phyloP scores from a whole-genome alignment of 805 yeast genomes.

The Kuraishia capsulata region DNA sequence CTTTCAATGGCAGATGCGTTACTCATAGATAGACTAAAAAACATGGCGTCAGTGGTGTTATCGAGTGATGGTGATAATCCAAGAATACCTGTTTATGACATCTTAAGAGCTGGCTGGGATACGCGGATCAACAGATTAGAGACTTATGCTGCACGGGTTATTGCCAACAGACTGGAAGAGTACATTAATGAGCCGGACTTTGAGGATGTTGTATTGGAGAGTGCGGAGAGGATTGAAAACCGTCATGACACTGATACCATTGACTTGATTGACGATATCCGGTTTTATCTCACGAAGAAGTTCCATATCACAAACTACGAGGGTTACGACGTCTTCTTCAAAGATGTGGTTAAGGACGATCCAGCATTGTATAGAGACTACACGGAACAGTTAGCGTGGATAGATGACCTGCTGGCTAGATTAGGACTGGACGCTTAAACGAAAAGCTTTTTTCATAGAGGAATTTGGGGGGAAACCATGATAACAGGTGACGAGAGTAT shows the following conservation, averaged over 20 bases:
- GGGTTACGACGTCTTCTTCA: constrained; percentile 5
- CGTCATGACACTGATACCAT: constrained; percentile 75
- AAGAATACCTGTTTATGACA: constrained; percentile 35
- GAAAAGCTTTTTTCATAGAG: background rate
- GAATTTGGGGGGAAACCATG: no score
- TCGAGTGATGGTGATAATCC: constrained; percentile 16
- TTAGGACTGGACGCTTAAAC: constrained; percentile 30
- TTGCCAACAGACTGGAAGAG: constrained; percentile 39
- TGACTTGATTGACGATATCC: constrained; percentile 69
- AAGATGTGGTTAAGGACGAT: constrained; percentile 7
- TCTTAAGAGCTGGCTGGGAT: constrained; percentile 60
- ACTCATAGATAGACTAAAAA: constrained; percentile 53
- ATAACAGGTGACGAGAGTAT: no score
- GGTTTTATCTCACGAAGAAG: constrained; percentile 45
- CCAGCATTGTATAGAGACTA: constrained; percentile 6
- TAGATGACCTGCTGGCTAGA: constrained; percentile 29
- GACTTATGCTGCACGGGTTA: constrained; percentile 45
- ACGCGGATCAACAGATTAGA: constrained; percentile 58
- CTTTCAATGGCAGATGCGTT: constrained; percentile 51
- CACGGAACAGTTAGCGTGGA: constrained; percentile 25
- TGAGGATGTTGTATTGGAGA: constrained; percentile 25
- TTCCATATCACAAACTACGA: constrained; percentile 14
- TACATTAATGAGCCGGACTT: constrained; percentile 30
- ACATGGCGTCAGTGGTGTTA: constrained; percentile 47
- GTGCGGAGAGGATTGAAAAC: constrained; percentile 40